Base-by-base conservation (phyloP, 371 early-diverging fungal species). In the Massospora cicadina region DNA sequence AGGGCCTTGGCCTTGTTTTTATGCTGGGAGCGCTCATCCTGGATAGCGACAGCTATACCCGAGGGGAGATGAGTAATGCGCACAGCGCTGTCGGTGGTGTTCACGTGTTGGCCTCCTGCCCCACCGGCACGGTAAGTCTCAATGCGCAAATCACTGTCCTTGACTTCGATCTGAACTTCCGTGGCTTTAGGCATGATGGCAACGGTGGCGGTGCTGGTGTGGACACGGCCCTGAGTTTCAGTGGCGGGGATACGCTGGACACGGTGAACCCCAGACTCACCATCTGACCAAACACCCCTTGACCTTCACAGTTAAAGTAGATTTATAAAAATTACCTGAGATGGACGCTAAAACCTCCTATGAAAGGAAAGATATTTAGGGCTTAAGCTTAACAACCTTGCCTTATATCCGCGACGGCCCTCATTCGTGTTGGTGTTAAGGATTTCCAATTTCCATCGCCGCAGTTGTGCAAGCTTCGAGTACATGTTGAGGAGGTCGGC, bases 81-180 rank as follows among this genome's bases (percentile, higher is more conserved):
- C 23, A 96, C 94, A 0, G 97, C 97, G 68, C 88, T 87, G 65
- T 95, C 95, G 0, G 97, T 96, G 2, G 89, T 94, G 66, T 96
- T 96, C 28, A 96, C 95, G 69, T 93, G 91, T 74, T 91, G 91
- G 1, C 91, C 91, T 32, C 91, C 91, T 3, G 86, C 81, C 25
- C 91, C 91, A 2, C 83, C 82, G 17, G 91, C 84, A 0, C 91
- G 73, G 68, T 81, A 89, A 13, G 83, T 79, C 58, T 91, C 91
- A 43, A 90, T 79, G 1, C 83, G 77, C 1, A 91, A 71, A 68
- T 90, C 91, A 0, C 74, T 69, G 24, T 87, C 86, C 2, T 75
- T 69, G 33, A 91, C 77, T 55, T 81, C 81, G 24, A 88, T 76
- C 56, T 86, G 78, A 0, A 90, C 81, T 43, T 87, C 80, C 1